These are phyloP conservation scores for Fusarium sp. DNA, from an alignment of 2,329 filamentous ascomycete species.

Conservation along the genomic window DNA sequence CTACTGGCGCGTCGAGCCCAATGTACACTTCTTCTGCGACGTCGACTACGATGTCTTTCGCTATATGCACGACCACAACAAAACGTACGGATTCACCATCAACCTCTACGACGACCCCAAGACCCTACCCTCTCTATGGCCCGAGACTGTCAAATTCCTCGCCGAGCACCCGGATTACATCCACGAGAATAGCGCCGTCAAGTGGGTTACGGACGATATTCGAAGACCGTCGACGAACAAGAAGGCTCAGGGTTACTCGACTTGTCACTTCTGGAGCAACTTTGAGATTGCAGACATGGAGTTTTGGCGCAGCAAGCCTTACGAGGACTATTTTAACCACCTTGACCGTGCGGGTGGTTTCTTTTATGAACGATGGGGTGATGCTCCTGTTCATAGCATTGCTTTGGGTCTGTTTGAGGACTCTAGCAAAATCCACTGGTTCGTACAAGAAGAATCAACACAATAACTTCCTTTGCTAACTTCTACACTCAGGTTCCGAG, in stretches of 20 bases:
- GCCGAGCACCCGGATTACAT: conserved; percentile 85
- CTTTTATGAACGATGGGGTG: conserved; percentile 99
- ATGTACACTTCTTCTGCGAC: conserved; percentile 99
- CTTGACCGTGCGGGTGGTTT: conserved; percentile 97
- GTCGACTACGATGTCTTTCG: conserved; percentile 98
- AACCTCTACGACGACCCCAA: conserved; percentile 93
- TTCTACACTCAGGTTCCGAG: conserved; percentile 81
- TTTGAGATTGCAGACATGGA: conserved; percentile 95
- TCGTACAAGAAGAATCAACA: conserved; percentile 48
- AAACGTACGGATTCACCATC: conserved; percentile 99
- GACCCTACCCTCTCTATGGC: conserved; percentile 90
- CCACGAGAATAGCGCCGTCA: conserved; percentile 84
- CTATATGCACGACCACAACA: conserved; percentile 98
- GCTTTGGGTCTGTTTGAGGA: conserved; percentile 94
- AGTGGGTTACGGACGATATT: conserved; percentile 84
- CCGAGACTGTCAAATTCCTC: conserved; percentile 93
- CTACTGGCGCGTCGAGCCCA: conserved; percentile 99
- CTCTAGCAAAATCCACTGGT: conserved; percentile 92
- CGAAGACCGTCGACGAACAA: conserved; percentile 83
- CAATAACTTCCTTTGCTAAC: background rate
- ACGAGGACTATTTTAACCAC: conserved; percentile 97
- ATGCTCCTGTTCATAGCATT: conserved; percentile 96
- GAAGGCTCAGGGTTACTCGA: conserved; percentile 92
- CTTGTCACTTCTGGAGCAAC: conserved; percentile 99
- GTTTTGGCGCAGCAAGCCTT: conserved; percentile 91